phyloP scores from a whole-genome alignment of 257 asterid genomes.

The Cruciata laevipes region DNA sequence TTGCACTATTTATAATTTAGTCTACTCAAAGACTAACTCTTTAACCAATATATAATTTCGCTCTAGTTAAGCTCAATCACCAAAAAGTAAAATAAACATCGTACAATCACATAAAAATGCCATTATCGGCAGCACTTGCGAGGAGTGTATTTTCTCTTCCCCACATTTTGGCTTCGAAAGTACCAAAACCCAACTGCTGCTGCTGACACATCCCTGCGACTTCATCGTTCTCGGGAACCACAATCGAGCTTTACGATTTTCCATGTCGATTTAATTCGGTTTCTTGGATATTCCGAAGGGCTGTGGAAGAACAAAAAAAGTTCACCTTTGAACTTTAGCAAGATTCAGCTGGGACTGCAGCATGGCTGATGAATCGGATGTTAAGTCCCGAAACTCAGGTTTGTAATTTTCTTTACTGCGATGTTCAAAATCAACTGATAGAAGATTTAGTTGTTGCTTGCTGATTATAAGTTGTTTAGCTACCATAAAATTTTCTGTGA shows the following conservation, averaged over 20 bases:
- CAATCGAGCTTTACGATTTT: conserved; percentile 6
- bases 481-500: neutral
- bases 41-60: too few relatives aligned
- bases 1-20: too few relatives aligned
- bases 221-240: conserved; percentile 18
- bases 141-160: neutral
- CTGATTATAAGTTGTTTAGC: neutral
- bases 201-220: conserved; percentile 10
- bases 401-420: neutral
- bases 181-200: conserved; percentile 9
- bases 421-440: neutral
- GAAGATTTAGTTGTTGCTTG: too few relatives aligned
- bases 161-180: conserved; percentile 18
- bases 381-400: conserved; percentile 48
- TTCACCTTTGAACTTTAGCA: neutral
- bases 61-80: too few relatives aligned
- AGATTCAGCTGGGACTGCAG: conserved; percentile 18
- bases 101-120: too few relatives aligned
- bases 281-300: neutral
- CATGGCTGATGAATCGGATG: conserved; percentile 54
- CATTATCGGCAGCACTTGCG: neutral
- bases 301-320: neutral
- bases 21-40: too few relatives aligned
- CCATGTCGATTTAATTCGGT: neutral
- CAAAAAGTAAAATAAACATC: too few relatives aligned